Evolutionary conservation across 257 asterid genomes (phyloP).

Genomic region (Solanum etuberosum): DNA sequence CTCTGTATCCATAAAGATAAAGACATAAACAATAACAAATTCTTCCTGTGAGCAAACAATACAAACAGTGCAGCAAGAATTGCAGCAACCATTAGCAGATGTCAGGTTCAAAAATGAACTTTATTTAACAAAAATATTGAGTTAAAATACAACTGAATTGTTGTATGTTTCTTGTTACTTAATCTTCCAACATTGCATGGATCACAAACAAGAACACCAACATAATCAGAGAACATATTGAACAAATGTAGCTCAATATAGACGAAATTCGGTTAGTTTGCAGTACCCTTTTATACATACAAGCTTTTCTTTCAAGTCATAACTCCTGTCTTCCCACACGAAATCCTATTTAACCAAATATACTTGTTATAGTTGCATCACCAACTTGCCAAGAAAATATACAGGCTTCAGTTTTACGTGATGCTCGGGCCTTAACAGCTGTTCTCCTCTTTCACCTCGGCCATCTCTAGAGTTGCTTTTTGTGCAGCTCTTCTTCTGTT

Average conservation of each 20-base stretch:
- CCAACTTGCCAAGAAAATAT: conserved; percentile 11
- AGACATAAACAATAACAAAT: too few species aligned
- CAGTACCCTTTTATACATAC: neutral
- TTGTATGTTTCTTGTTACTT: neutral
- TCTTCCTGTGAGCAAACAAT: neutral
- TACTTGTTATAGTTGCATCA: neutral
- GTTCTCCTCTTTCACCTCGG: conserved; percentile 35
- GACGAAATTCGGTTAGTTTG: neutral
- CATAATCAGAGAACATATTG: neutral
- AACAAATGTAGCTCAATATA: neutral
- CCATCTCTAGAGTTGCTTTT: conserved; percentile 27
- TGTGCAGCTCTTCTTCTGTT: conserved; percentile 60
- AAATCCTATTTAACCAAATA: neutral
- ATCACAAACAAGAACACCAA: neutral
- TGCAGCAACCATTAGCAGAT: neutral
- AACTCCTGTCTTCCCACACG: neutral
- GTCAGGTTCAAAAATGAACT: neutral
- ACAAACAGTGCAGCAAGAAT: neutral
- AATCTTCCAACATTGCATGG: neutral
- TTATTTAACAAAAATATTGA: neutral
- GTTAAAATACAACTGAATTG: neutral
- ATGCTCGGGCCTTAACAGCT: conserved; percentile 24
- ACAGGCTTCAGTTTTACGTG: neutral
- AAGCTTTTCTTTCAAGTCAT: neutral
- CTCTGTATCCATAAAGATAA: too few species aligned